Evolutionary conservation across 2,329 filamentous ascomycete genomes (phyloP).

Genomic region (Ophiocordyceps camponoti-saundersi): DNA sequence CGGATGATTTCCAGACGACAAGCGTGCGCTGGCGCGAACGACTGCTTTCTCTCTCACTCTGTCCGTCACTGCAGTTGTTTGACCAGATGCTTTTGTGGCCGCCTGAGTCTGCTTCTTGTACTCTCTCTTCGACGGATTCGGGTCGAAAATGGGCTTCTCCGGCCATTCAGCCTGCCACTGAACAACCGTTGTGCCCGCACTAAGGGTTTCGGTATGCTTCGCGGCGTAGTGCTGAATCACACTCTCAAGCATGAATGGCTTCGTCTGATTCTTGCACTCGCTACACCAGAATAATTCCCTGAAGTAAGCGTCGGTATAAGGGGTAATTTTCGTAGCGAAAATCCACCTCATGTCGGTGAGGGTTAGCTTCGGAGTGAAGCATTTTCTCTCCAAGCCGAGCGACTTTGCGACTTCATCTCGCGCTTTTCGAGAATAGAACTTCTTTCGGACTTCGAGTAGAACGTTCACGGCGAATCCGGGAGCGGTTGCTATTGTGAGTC

Average conservation of each 20-base stretch:
- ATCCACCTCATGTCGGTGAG: conserved; percentile 80
- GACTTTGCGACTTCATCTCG: conserved; percentile 31
- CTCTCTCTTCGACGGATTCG: conserved; percentile 24
- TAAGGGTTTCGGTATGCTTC: conserved; percentile 59
- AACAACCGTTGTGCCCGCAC: conserved; percentile 54
- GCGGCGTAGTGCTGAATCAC: conserved; percentile 72
- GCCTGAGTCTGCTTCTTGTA: background rate
- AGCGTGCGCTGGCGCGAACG: too few relatives aligned
- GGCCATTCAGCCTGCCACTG: conserved; percentile 75
- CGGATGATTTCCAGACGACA: too few relatives aligned
- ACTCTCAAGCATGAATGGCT: conserved; percentile 60
- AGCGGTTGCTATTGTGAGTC: conserved; percentile 44
- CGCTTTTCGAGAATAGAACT: conserved; percentile 45
- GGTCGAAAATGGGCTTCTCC: conserved; percentile 52
- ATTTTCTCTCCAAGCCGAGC: conserved; percentile 29
- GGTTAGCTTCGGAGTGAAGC: conserved; percentile 45
- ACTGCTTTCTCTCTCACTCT: too few relatives aligned
- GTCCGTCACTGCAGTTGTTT: too few relatives aligned
- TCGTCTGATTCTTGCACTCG: conserved; percentile 44
- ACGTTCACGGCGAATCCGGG: conserved; percentile 57
- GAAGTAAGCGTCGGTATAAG: conserved; percentile 44
- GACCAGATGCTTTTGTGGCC: background rate
- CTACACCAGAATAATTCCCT: conserved; percentile 66
- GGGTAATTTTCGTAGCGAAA: conserved; percentile 61
- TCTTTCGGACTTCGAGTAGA: conserved; percentile 46